Evolutionary conservation across 2,329 filamentous ascomycete genomes (phyloP), one percentile per base, ranked within the genome.

Genomic region (Penicillium sp.): DNA sequence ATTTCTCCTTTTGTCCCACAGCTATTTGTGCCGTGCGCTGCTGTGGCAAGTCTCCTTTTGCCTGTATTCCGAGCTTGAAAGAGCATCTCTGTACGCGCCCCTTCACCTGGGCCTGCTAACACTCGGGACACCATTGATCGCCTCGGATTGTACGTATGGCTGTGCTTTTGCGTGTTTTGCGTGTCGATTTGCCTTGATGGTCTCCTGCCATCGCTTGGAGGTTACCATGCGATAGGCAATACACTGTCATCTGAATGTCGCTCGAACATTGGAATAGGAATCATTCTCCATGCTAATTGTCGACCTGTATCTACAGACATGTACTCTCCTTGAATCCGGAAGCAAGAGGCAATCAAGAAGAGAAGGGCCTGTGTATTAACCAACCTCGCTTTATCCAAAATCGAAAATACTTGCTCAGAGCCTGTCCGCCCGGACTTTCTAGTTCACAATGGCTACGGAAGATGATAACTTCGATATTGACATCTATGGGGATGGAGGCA

Each of bases 381-480:
- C 57, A 61, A 68, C 64, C 61, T 61, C 49, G 62, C 55, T 65
- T 62, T 68, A 65, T 60, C 62, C 71, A 66, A 54, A 72, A 70
- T 70, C 65, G 66, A 64, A 64, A 43, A 62, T 60, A 60, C 52
- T 59, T 66, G 58, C 63, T 59, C 65, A 68, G 60, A 65, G 53
- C 59, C 58, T 55, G 52, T 60, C 54, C 53, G 53, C 56, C 42
- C 39, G 53, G 54, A 68, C 34, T 29, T 38, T 50, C 50, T 68
- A 67, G 64, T 51, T 55, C 68, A 62, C 65, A 52, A 79, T 79
- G 76, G 74, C 76, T 52, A 71, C 81, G 66, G 83, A 85, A 69
- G 84, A 86, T 72, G 84, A 86, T 71, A 85, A 85, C 67, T 86
- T 86, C 77, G 84, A 87, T 64, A 85, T 87, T 76, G 84, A 87